Evolutionary conservation across 2,329 filamentous ascomycete species (phyloP), one percentile per base, ranked within the genome.

Genomic region (Dendryphion nanum): DNA sequence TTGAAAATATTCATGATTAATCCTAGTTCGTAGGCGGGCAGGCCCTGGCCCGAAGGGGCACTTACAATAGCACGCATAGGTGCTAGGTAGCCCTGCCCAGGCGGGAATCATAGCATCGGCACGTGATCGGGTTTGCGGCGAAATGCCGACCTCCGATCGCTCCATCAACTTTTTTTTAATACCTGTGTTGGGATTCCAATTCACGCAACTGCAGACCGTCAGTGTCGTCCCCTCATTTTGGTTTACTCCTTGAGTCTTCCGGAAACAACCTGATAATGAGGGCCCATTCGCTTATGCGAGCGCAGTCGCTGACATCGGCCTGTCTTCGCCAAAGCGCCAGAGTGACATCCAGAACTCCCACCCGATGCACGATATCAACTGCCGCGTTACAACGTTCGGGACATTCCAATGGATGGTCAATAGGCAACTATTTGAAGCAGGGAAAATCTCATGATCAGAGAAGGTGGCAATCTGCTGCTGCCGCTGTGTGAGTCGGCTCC

Each of bases 401-500:
- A 19, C 56, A 51, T 31, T 53, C 48, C 33, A 57, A 53, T 45
- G 59, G 60, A 14, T 40, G 50, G 5, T 57, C 53, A 41, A 60
- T 53, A 2, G 51, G 53, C 30, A 48, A 50, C 45, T 61, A 57
- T 55, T 55, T 61, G 28, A 47, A 41, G 17, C 56, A 33, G 10
- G 50, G 57, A 34, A 44, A 32, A n/a, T 39, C 21, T n/a, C 28
- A 40, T 19, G 42, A 37, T 30, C 62, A 64, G 47, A 51, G 53
- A 40, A 59, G 64, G 44, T 66, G 57, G 60, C 59, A 64, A 41
- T 63, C 61, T 42, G 50, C 51, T 16, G 63, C 63, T 20, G 63
- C 64, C 18, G 52, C 59, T 45, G 63, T 67, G 64, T 67, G 48
- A 46, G 64, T 64, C 15, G n/a, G n/a, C n/a, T n/a, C n/a, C n/a